Evolutionary conservation across 1,284 basidiomycete genomes (phyloP).

Genomic region (Sanguinoderma infundibulare): DNA sequence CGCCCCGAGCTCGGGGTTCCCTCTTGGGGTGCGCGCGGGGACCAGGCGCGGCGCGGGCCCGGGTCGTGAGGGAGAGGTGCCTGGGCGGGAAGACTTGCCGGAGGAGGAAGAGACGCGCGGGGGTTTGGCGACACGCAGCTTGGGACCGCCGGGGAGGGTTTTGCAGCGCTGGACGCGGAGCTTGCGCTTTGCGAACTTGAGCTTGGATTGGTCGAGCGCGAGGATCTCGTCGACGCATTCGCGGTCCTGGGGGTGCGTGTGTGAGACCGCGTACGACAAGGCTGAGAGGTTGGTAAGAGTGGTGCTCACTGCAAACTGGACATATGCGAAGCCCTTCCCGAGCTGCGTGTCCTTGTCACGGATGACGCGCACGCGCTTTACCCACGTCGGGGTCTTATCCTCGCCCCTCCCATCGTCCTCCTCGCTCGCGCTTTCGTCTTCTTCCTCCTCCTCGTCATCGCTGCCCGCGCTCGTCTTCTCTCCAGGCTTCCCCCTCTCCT

Average conservation of each 20-base stretch:
- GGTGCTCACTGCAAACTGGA: conserved; percentile 79
- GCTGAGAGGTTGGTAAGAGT: too few relatives aligned
- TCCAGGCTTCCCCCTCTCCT: conserved; percentile 69
- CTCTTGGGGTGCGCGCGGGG: conserved; percentile 59
- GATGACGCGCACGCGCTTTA: conserved; percentile 86
- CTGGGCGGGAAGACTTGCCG: conserved; percentile 19
- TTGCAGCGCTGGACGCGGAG: conserved; percentile 89
- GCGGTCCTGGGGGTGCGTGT: conserved; percentile 62
- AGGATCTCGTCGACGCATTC: conserved; percentile 90
- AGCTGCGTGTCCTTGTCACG: conserved; percentile 93
- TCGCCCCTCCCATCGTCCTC: conserved; percentile 24
- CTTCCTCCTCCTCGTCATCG: conserved; percentile 28
- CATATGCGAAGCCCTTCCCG: conserved; percentile 98
- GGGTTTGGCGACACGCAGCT: conserved; percentile 24
- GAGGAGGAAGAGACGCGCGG: conserved; percentile 13
- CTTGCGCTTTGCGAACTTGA: conserved; percentile 90
- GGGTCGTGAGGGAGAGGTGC: not conserved
- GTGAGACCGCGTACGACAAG: conserved; percentile 2
- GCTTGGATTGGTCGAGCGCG: conserved; percentile 71
- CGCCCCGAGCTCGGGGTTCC: conserved; percentile 80
- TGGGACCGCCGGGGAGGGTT: conserved; percentile 47
- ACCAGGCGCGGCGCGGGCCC: conserved; percentile 9
- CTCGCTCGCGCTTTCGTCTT: conserved; percentile 31
- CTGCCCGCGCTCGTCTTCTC: conserved; percentile 31
- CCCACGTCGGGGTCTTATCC: conserved; percentile 60